Percentiles rank a stretch among this genome's conserved stretches.
phyloP scores from a whole-genome alignment of 1,139 yeast genomes.

The Petasospora rhodanensis region DNA sequence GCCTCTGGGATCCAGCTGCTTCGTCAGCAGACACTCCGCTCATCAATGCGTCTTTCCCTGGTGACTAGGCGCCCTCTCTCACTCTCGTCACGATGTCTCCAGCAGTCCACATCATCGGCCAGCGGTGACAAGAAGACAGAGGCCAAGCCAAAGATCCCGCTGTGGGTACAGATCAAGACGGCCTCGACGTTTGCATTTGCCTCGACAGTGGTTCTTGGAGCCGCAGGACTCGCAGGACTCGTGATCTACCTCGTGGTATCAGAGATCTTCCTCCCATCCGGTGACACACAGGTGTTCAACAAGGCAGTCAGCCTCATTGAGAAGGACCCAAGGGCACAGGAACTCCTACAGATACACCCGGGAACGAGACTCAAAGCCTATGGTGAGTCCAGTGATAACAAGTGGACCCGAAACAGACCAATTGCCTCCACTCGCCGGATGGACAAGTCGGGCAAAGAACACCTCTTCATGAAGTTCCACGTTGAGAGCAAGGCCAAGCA shows the following conservation, averaged over 20 bases:
- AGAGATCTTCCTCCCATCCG: constrained; percentile 82
- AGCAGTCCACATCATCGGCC: no score
- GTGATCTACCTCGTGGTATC: constrained; percentile 73
- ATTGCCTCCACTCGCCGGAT: constrained; percentile 50
- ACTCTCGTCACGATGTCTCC: no score
- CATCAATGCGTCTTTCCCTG: no score
- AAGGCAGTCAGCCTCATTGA: constrained; percentile 77
- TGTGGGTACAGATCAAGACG: constrained; percentile 41
- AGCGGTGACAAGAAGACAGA: no score
- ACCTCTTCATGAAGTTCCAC: constrained; percentile 78
- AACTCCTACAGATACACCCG: constrained; percentile 46
- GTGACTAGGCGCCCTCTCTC: no score
- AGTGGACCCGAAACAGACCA: constrained; percentile 88
- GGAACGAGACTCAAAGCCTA: constrained; percentile 73
- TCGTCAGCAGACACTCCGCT: no score
- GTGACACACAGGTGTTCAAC: constrained; percentile 87
- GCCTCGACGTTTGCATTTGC: constrained; percentile 61
- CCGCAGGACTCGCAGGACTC: constrained; percentile 60
- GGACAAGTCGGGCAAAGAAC: constrained; percentile 75
- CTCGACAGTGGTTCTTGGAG: constrained; percentile 59
- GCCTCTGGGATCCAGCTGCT: no score
- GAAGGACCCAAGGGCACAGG: constrained; percentile 56
- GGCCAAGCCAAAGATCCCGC: constrained; percentile 22
- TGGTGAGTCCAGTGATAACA: constrained; percentile 68
- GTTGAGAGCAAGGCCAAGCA: constrained; percentile 61